phyloP scores from a whole-genome alignment of 2,329 filamentous ascomycete species.

The Xylaria sp. region DNA sequence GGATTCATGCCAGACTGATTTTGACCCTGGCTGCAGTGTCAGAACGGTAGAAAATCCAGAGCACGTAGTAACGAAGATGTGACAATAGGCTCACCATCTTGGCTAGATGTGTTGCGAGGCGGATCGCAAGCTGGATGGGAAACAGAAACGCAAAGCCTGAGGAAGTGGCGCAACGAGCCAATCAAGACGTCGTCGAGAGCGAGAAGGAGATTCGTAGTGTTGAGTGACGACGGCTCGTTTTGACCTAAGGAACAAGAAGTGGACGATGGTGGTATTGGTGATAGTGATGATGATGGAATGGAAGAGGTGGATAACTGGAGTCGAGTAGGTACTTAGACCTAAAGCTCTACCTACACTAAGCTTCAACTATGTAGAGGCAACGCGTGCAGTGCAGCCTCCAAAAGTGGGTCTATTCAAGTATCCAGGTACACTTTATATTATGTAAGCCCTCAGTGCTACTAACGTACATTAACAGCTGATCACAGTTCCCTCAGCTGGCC shows the following conservation, averaged over 20 bases:
- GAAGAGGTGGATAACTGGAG: neutral
- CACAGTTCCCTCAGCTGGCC: neutral
- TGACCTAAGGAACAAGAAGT: neutral
- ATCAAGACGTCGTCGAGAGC: neutral
- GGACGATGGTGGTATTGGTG: constrained; percentile 5
- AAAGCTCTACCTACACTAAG: too few species aligned
- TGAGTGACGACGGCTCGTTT: neutral
- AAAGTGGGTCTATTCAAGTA: constrained; percentile 11
- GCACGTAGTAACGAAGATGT: neutral
- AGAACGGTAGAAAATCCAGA: constrained; percentile 20
- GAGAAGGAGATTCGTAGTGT: neutral
- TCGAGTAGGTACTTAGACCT: too few species aligned
- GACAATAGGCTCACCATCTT: constrained; percentile 44
- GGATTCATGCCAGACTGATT: constrained; percentile 88
- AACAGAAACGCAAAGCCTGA: constrained; percentile 4
- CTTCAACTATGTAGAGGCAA: constrained; percentile 35
- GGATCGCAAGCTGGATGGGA: constrained; percentile 27
- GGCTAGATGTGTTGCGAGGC: constrained; percentile 37
- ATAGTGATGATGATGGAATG: neutral
- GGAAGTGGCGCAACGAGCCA: neutral
- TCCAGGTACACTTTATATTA: neutral
- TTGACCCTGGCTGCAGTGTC: constrained; percentile 70
- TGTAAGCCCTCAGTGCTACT: too few species aligned
- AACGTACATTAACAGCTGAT: constrained; percentile 12
- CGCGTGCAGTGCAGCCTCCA: constrained; percentile 40